Evolutionary conservation across 2,329 filamentous ascomycete species (phyloP), one percentile per base, ranked within the genome.

Genomic region (Colletotrichum sp.): DNA sequence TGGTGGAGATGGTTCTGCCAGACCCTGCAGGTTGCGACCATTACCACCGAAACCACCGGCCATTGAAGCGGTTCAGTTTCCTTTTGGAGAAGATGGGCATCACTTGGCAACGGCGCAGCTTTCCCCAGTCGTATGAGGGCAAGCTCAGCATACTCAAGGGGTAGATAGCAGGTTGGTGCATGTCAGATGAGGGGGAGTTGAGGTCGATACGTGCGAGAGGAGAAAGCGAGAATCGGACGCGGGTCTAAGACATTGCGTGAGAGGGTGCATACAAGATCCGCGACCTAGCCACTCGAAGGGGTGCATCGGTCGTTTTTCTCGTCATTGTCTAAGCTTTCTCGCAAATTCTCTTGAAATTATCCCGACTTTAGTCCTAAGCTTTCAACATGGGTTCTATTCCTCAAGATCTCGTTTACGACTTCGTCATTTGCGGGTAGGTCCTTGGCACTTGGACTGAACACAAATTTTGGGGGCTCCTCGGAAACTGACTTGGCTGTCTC

Each of bases 351-450:
- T 13, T 7, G 21, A 21, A 26, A 38, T 16, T 4, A 21, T 64
- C n/a, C 28, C 18, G 28, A 12, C 16, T 16, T 7, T 61, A 7
- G 18, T 21, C 21, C n/a, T 36, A 9, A 38, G 8, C 28, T 38
- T 62, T 24, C 32, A 70, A 28, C 32, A 75, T 75, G 73, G 69
- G 73, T 36, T 64, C 69, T 28, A 48, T 72, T 62, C 26, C 62
- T 16, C 32, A 73, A 30, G 69, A 73, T 8, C 30, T 68, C 16
- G 56, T 52, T 32, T 75, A 75, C n/a, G 73, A 75, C 56, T 75
- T 75, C 21, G 64, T 75, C 24, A 66, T 75, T 28, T 75, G 73
- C 70, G 73, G 73, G 73, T 75, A 18, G 36, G 73, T 52, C 8
- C 55, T 18, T 6, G 30, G 24, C 26, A 28, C 6, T 52, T 28